Percentiles rank a stretch among this genome's conserved stretches.
These are phyloP conservation scores for Boeremia exigua DNA, from an alignment of 2,329 filamentous ascomycete genomes.

Conservation along the genomic window DNA sequence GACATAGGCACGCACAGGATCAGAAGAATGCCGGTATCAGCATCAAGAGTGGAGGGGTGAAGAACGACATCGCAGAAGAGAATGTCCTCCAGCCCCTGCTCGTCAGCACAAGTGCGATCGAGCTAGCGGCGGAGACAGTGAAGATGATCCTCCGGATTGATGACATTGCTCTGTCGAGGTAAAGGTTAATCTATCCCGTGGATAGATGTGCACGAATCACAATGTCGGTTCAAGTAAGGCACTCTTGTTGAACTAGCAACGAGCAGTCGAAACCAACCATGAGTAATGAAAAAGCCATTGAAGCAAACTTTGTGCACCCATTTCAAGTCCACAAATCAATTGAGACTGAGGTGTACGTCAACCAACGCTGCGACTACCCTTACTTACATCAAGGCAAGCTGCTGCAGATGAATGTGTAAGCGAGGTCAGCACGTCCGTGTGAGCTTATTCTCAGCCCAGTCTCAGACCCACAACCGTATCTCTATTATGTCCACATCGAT, in stretches of 20 bases:
- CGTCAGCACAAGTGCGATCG: constrained; percentile 96
- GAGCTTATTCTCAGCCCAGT: too few relatives aligned
- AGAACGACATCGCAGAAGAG: constrained; percentile 95
- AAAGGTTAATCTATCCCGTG: constrained; percentile 19
- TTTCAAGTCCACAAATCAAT: not conserved
- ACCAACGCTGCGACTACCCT: not conserved
- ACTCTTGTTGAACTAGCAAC: not conserved
- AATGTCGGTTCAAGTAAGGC: constrained; percentile 8
- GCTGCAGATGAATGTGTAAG: not conserved
- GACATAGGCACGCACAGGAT: constrained; percentile 91
- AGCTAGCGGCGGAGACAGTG: constrained; percentile 96
- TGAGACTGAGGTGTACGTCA: not conserved
- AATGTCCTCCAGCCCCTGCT: constrained; percentile 95
- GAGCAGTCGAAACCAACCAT: not conserved
- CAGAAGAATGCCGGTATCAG: constrained; percentile 97
- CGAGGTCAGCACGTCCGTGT: not conserved
- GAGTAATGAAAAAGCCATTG: constrained; percentile 17
- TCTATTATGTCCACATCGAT: not conserved
- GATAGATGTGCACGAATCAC: constrained; percentile 5
- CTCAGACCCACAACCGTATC: not conserved
- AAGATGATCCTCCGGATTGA: constrained; percentile 86
- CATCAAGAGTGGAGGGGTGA: constrained; percentile 97
- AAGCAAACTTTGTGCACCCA: constrained; percentile 6
- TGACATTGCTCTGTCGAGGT: constrained; percentile 63
- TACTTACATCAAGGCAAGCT: not conserved